phyloP scores from a whole-genome alignment of 305 asterid species.

The Solanum hybrid region DNA sequence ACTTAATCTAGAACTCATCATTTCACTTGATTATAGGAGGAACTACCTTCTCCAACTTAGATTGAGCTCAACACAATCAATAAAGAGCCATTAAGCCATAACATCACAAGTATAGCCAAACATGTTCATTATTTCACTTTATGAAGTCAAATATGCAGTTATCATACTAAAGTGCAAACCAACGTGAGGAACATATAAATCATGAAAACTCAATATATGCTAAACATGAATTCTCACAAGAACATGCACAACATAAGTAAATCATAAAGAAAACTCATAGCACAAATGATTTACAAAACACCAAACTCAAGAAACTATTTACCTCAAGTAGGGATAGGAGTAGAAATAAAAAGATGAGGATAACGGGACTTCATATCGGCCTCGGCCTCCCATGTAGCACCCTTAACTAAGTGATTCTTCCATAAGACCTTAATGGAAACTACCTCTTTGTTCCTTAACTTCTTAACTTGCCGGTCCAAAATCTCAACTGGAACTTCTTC shows the following conservation, averaged over 20 bases:
- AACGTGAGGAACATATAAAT: neutral
- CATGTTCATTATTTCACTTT: too few species aligned
- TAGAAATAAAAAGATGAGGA: neutral
- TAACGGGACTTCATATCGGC: neutral
- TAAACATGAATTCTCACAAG: neutral
- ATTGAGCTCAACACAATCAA: neutral
- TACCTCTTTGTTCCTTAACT: too few species aligned
- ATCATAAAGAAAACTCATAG: neutral
- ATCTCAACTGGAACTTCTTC: neutral
- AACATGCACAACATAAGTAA: neutral
- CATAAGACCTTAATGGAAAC: neutral
- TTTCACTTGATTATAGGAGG: neutral
- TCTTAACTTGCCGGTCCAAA: neutral
- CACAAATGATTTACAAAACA: neutral
- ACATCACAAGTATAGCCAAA: neutral
- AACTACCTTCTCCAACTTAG: neutral
- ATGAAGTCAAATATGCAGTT: neutral
- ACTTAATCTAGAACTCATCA: neutral
- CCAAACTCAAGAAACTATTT: neutral
- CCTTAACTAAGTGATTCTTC: neutral
- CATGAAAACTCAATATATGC: neutral
- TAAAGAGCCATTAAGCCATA: too few species aligned
- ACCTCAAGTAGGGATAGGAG: neutral
- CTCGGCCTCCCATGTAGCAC: neutral
- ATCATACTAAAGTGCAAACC: neutral